A percentile compares a stretch with the other conserved stretches of the same genome.
phyloP scores from a whole-genome alignment of 257 asterid genomes.

The Ajuga chamaepitys region DNA sequence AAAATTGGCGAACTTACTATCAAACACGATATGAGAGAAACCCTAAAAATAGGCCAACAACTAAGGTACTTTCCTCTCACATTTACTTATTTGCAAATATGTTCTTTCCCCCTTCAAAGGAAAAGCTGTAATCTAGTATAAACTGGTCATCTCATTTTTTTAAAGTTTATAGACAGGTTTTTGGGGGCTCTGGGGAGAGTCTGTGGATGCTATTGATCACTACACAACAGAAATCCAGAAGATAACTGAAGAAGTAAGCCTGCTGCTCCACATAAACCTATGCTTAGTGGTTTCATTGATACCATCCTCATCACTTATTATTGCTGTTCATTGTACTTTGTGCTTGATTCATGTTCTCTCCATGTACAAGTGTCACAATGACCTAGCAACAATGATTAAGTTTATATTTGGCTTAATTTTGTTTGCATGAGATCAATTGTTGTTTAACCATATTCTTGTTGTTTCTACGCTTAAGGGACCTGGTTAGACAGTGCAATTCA shows the following conservation, averaged over 20 bases:
- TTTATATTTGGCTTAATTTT: no score
- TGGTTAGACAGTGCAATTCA: no score
- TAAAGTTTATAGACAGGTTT: slow-evolving; percentile 70
- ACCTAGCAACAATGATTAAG: no score
- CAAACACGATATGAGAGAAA: slow-evolving; percentile 78
- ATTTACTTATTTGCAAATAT: not conserved
- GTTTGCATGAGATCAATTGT: no score
- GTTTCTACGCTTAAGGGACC: no score
- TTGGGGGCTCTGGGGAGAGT: slow-evolving; percentile 79
- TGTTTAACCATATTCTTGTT: no score
- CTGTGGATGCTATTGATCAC: slow-evolving; percentile 85
- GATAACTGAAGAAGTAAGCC: slow-evolving; percentile 61
- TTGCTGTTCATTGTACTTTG: not conserved
- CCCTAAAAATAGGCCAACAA: slow-evolving; percentile 55
- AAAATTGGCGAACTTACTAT: slow-evolving; percentile 81
- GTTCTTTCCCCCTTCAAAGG: not conserved
- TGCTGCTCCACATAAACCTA: slow-evolving; percentile 12
- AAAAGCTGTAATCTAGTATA: not conserved
- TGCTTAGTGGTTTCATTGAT: not conserved
- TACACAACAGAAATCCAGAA: slow-evolving; percentile 55
- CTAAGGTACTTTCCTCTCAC: slow-evolving; percentile 53
- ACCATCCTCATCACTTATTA: not conserved
- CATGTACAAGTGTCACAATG: no score
- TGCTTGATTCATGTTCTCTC: not conserved
- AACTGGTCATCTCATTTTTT: slow-evolving; percentile 20